A percentile compares a stretch with the other conserved stretches of the same genome.
Evolutionary conservation across 164 flowering plant species (phyloP).

Genomic region (Annona cherimola): DNA sequence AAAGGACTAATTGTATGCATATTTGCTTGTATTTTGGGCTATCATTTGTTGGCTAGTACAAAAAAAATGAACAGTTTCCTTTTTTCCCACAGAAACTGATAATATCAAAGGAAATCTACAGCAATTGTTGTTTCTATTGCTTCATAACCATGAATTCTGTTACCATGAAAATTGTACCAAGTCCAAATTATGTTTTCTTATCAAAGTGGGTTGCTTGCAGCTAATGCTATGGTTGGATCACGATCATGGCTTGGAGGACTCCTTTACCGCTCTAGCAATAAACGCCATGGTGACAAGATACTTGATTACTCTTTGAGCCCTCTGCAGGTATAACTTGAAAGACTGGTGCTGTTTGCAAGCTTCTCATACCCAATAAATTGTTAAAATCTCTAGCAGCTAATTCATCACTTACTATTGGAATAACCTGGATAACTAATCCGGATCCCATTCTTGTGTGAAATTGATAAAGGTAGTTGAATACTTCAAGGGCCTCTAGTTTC

Average conservation of each 20-base stretch:
- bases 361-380: background rate
- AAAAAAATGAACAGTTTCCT: too few relatives aligned
- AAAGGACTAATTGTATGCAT: background rate
- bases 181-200: background rate
- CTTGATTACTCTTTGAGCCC: constrained; percentile 50
- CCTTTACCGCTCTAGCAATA: constrained; percentile 48
- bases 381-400: background rate
- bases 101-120: too few relatives aligned
- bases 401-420: background rate
- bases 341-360: background rate
- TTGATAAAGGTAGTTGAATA: background rate
- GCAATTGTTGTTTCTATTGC: background rate
- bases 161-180: background rate
- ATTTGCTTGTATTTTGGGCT: too few relatives aligned
- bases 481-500: background rate
- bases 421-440: background rate
- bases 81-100: too few relatives aligned
- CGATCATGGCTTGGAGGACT: constrained; percentile 83
- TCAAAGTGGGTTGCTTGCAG: constrained; percentile 42
- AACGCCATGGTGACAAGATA: constrained; percentile 42
- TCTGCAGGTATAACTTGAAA: constrained; percentile 46
- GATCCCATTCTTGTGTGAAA: background rate
- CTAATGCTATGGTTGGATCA: constrained; percentile 98
- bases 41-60: too few relatives aligned
- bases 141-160: background rate